Evolutionary conservation across 164 flowering plant species (phyloP), one percentile per base, ranked within the genome.

Genomic region (Stephania japonica): DNA sequence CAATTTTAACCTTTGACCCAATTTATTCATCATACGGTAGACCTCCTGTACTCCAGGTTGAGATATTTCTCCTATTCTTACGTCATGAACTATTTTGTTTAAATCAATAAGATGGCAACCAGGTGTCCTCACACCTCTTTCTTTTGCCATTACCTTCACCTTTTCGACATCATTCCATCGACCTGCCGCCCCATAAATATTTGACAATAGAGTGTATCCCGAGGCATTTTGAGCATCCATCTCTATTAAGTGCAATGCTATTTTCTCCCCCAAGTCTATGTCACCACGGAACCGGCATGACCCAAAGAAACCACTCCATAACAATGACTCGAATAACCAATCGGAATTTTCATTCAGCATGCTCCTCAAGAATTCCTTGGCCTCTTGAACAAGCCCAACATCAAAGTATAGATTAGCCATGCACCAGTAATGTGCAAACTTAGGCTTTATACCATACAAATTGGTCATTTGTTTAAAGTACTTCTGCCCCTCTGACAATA

Each of bases 341-440:
- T 80, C 79, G n/a, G 44, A 78, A 18, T 64, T 78, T 32, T 70
- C 80, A 42, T 70, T 74, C 2, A 84, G 84, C 76, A 89, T 77
- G 73, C 79, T 84, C 80, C 78, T 79, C 42, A 90, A 73, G 18
- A 53, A 53, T 61, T 87, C 81, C 71, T 78, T 82, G 7, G 95
- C 92, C 72, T 88, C 88, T 50, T 82, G 79, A 76, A 76, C 14
- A 23, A 88, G 78, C 65, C 91, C 93, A 53, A 61, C 78, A 38
- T 78, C 69, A 47, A 82, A 85, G 67, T 84, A 80, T 19, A 89
- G 86, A 78, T 90, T 90, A 42, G 97, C 90, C 91, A 90, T 81
- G 82, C 95, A 92, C 97, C 93, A 92, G 69, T 79, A 84, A 73
- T 90, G 95, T 11, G 89, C 92, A 80, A 92, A 92, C 69, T 79